Evolutionary conservation across 331 rosid species (phyloP).

Genomic region (Dryas integrifolia): DNA sequence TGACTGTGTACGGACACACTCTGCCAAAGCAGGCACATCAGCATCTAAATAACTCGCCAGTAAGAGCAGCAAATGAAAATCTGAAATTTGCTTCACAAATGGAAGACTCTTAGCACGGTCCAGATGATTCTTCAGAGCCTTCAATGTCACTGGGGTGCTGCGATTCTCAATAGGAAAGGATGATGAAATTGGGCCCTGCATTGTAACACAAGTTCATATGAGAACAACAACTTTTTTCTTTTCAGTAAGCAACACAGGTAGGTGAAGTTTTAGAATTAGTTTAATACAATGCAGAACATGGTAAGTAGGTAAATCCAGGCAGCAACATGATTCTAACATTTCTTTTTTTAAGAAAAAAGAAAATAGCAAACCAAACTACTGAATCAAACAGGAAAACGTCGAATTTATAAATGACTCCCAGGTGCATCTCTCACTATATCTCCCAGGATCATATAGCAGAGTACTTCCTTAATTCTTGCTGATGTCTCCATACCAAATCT

Average conservation of each 20-base stretch:
- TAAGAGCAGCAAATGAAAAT: conserved; percentile 83
- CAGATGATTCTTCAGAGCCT: conserved; percentile 77
- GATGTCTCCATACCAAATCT: neutral
- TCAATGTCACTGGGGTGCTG: conserved; percentile 40
- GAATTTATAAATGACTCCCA: neutral
- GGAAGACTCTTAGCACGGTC: conserved; percentile 68
- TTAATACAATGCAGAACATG: conserved; percentile 7
- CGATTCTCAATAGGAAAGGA: conserved; percentile 85
- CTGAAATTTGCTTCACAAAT: conserved; percentile 77
- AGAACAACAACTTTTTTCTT: neutral
- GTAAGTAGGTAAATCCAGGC: neutral
- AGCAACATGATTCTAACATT: neutral
- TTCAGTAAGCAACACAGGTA: neutral
- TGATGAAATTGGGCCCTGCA: conserved; percentile 87
- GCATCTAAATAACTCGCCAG: conserved; percentile 68
- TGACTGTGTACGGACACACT: conserved; percentile 70
- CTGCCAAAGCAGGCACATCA: conserved; percentile 84
- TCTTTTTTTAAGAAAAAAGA: neutral
- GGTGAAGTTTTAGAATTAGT: neutral
- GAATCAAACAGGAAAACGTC: neutral
- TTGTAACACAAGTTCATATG: conserved; percentile 18
- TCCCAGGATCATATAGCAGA: neutral
- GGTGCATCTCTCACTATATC: neutral
- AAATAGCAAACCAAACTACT: neutral
- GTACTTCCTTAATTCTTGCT: neutral